Evolutionary conservation across 192 early-diverging fungal species (phyloP).

Genomic region (Coemansia umbellata): DNA sequence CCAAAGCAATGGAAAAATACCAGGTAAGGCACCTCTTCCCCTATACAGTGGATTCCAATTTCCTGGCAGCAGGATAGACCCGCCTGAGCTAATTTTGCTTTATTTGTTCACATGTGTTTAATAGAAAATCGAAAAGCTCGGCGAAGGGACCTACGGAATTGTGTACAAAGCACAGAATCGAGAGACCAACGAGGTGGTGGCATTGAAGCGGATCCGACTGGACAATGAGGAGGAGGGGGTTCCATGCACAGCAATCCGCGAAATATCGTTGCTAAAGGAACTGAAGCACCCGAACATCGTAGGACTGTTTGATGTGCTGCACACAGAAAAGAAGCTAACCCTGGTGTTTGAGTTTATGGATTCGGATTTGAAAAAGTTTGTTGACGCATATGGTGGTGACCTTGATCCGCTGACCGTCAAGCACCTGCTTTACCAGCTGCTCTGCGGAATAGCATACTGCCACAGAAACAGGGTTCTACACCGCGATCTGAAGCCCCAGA

Average conservation of each 20-base stretch:
- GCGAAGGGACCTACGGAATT: constrained; percentile 97
- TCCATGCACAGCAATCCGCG: constrained; percentile 71
- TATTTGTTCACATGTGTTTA: too few species aligned
- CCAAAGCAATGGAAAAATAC: constrained; percentile 72
- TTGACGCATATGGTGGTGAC: constrained; percentile 83
- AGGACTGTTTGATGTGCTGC: constrained; percentile 92
- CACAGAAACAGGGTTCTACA: constrained; percentile 96
- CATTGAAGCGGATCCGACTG: constrained; percentile 88
- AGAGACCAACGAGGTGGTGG: constrained; percentile 94
- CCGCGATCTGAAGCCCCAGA: constrained; percentile 87
- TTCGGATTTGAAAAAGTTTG: constrained; percentile 97
- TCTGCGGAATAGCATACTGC: constrained; percentile 96
- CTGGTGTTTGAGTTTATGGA: constrained; percentile 99
- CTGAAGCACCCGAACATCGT: constrained; percentile 71
- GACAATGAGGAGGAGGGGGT: constrained; percentile 90
- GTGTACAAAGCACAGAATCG: constrained; percentile 99
- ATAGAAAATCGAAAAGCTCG: constrained; percentile 98
- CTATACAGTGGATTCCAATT: neutral
- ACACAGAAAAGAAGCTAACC: constrained; percentile 97
- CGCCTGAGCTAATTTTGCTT: too few species aligned
- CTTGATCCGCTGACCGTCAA: constrained; percentile 79
- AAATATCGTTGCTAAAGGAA: constrained; percentile 79
- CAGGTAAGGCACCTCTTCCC: constrained; percentile 53
- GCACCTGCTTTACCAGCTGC: constrained; percentile 96
- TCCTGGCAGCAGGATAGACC: too few species aligned